phyloP scores from a whole-genome alignment of 108 stramenopile genomes.

The Fragilariopsis cylindrus region DNA sequence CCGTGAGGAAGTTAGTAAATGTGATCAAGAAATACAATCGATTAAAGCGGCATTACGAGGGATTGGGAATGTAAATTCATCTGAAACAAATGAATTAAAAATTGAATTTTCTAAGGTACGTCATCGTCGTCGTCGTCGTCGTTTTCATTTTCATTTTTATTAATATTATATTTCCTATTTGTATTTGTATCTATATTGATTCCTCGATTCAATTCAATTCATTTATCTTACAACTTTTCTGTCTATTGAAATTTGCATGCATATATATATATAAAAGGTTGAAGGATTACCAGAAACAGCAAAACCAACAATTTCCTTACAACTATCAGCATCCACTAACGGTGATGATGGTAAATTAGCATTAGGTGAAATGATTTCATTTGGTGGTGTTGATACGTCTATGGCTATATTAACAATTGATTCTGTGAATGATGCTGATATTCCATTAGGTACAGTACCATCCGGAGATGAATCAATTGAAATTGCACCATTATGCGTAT shows the following conservation, averaged over 20 bases:
- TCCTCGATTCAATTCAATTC: not conserved
- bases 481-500: slow-evolving; percentile 52
- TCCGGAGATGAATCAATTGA: slow-evolving; percentile 34
- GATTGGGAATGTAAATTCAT: slow-evolving; percentile 29
- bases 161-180: not conserved
- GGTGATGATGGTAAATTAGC: slow-evolving; percentile 32
- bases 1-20: slow-evolving; percentile 59
- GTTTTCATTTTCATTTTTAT: not conserved
- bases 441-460: slow-evolving; percentile 46
- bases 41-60: slow-evolving; percentile 59
- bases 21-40: slow-evolving; percentile 75
- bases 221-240: not conserved
- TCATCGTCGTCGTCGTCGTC: not conserved
- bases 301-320: slow-evolving; percentile 50
- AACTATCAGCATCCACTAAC: slow-evolving; percentile 80
- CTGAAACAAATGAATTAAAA: slow-evolving; percentile 46
- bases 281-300: slow-evolving; percentile 54
- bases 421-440: slow-evolving; percentile 46
- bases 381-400: slow-evolving; percentile 65
- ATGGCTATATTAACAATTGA: slow-evolving; percentile 62
- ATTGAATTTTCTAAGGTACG: slow-evolving; percentile 54
- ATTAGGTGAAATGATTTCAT: slow-evolving; percentile 37
- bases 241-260: not conserved
- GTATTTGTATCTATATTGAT: not conserved
- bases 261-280: slow-evolving; percentile 24